Evolutionary conservation across 164 flowering plant species (phyloP).

Genomic region (Chimonanthus salicifolius): DNA sequence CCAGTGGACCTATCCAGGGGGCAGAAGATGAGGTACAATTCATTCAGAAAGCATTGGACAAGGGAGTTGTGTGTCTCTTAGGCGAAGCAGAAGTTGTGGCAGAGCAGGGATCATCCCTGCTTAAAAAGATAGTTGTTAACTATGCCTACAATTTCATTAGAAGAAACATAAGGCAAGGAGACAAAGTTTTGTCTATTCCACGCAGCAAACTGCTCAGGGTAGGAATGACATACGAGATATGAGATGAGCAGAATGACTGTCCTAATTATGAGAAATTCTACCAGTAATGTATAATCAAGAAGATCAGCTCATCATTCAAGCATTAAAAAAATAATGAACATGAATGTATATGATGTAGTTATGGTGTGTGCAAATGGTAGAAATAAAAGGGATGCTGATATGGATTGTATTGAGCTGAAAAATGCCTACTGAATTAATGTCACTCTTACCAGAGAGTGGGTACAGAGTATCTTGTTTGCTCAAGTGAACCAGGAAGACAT

Average conservation of each 20-base stretch:
- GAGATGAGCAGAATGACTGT: neutral
- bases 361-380: neutral
- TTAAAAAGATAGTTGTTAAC: constrained; percentile 54
- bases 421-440: neutral
- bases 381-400: neutral
- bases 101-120: constrained; percentile 32
- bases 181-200: constrained; percentile 50
- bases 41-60: constrained; percentile 44
- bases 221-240: constrained; percentile 75
- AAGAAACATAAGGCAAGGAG: constrained; percentile 60
- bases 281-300: neutral
- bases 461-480: no score
- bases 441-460: neutral
- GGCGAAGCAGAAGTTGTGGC: constrained; percentile 77
- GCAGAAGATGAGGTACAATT: constrained; percentile 47
- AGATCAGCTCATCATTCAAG: neutral
- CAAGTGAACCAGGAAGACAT: no score
- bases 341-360: neutral
- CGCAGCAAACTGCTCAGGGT: constrained; percentile 50
- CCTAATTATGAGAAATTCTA: neutral
- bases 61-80: constrained; percentile 63
- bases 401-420: neutral
- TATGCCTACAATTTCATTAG: constrained; percentile 50
- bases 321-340: neutral
- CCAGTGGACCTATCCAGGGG: constrained; percentile 20